These are phyloP conservation scores for Tolypocladium sp. DNA, from an alignment of 2,329 filamentous ascomycete species.

Conservation along the genomic window DNA sequence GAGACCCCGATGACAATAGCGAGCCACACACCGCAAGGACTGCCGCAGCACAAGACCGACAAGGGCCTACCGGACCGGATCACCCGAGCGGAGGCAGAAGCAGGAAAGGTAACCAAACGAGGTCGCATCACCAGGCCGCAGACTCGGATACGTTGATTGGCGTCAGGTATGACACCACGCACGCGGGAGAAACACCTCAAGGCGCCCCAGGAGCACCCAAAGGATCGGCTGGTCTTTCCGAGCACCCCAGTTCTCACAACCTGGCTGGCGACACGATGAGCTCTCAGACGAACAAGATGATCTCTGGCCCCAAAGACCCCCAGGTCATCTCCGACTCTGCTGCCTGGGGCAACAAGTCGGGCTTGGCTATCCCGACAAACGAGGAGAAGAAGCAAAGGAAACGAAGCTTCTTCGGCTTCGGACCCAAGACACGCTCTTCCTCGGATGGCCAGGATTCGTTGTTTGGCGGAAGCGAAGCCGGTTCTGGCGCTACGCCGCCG, in stretches of 20 bases:
- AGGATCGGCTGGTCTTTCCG: conserved; percentile 21
- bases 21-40: conserved; percentile 20
- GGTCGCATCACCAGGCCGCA: conserved; percentile 23
- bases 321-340: conserved; percentile 73
- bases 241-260: conserved; percentile 23
- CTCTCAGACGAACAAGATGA: conserved; percentile 39
- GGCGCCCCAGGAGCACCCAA: conserved; percentile 27
- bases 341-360: conserved; percentile 78
- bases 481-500: conserved; percentile 32
- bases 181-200: conserved; percentile 41
- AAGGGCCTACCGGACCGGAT: conserved; percentile 21
- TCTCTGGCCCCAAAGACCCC: conserved; percentile 79
- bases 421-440: conserved; percentile 49
- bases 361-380: conserved; percentile 35
- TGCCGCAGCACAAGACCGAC: conserved; percentile 25
- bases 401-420: conserved; percentile 65
- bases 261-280: conserved; percentile 23
- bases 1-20: conserved; percentile 47
- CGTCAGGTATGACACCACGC: conserved; percentile 48
- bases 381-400: conserved; percentile 80
- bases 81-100: conserved; percentile 10
- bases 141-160: conserved; percentile 43
- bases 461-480: conserved; percentile 39
- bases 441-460: conserved; percentile 49
- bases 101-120: conserved; percentile 22